Base-by-base conservation (phyloP, 2,329 filamentous ascomycete genomes). In the Coniochaeta prunicola region DNA sequence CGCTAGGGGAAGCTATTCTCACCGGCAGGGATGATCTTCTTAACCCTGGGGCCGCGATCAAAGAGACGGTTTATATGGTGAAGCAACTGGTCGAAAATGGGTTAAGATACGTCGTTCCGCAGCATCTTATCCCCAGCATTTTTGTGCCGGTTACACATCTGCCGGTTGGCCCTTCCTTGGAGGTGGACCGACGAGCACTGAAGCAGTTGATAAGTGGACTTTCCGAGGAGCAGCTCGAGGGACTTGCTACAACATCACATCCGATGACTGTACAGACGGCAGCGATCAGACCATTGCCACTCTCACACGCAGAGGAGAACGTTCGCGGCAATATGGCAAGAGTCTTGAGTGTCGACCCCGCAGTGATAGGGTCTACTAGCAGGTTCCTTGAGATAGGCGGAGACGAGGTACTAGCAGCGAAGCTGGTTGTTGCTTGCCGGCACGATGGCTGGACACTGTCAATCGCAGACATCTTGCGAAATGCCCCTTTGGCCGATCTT, bases 291-390 rank as follows among this genome's bases (percentile, higher is more conserved):
- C 77, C 79, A 0, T 68, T 81, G 1, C 79, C 79, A 0, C 58
- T 81, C 33, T 81, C 79, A 0, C 69, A 74, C 4, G 71, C 73
- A 1, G 80, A 82, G 64, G 75, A 78, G 61, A 67, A 68, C 7
- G 78, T 83, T 74, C 71, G 79, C 9, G 64, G 67, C 2, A 70
- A 82, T 59, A 82, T 80, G 79, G 75, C 79, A 0, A 64, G 68
- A 0, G 73, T 79, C 0, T 69, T 83, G 0, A 68, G 67, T 0
- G 61, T 77, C 0, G 68, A 75, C 1, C 70, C 73, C n/a, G 64
- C 66, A 0, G 68, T 68, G 2, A 79, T 83, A 31, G 73, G 69
- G 1, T 68, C 74, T 0, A 68, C 71, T 0, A 76, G 79, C 42
- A 75, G 71, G 9, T 83, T 83, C 61, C 64, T 80, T 40, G 70